These are phyloP conservation scores for Drechslerella stenobrocha DNA, from an alignment of 2,329 filamentous ascomycete genomes.

Conservation along the genomic window DNA sequence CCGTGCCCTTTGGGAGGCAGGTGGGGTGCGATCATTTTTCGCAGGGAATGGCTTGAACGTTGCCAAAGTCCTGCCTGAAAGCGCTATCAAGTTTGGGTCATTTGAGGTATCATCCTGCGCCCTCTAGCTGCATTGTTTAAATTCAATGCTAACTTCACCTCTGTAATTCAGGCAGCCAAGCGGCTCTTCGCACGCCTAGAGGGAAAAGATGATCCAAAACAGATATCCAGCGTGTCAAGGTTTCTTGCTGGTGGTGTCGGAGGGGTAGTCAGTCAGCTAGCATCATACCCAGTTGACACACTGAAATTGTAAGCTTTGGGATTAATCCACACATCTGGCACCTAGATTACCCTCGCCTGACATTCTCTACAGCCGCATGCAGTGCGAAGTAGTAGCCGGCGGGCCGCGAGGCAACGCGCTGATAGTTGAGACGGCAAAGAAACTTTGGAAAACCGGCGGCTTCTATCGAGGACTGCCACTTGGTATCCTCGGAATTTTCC, in stretches of 20 bases:
- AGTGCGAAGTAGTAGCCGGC: slow-evolving; percentile 88
- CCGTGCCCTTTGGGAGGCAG: slow-evolving; percentile 78
- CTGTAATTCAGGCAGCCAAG: slow-evolving; percentile 74
- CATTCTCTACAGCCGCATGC: slow-evolving; percentile 65
- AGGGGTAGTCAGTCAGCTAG: slow-evolving; percentile 93
- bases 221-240: slow-evolving; percentile 80
- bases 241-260: slow-evolving; percentile 88
- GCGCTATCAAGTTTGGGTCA: slow-evolving; percentile 95
- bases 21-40: slow-evolving; percentile 86
- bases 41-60: slow-evolving; percentile 96
- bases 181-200: slow-evolving; percentile 81
- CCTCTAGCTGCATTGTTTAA: too few species aligned
- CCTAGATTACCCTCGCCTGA: slow-evolving; percentile 12
- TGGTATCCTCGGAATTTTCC: slow-evolving; percentile 94
- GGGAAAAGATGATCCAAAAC: slow-evolving; percentile 78
- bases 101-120: slow-evolving; percentile 69
- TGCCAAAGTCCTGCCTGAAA: slow-evolving; percentile 97
- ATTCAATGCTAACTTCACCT: too few species aligned
- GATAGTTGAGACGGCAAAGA: slow-evolving; percentile 77
- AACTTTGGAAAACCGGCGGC: slow-evolving; percentile 80
- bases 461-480: slow-evolving; percentile 93
- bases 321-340: too few species aligned
- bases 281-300: slow-evolving; percentile 90
- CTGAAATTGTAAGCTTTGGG: slow-evolving; percentile 70
- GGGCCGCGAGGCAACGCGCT: slow-evolving; percentile 81